Base-by-base conservation (phyloP, 768 basidiomycete species). In the Boletus barrowsii region DNA sequence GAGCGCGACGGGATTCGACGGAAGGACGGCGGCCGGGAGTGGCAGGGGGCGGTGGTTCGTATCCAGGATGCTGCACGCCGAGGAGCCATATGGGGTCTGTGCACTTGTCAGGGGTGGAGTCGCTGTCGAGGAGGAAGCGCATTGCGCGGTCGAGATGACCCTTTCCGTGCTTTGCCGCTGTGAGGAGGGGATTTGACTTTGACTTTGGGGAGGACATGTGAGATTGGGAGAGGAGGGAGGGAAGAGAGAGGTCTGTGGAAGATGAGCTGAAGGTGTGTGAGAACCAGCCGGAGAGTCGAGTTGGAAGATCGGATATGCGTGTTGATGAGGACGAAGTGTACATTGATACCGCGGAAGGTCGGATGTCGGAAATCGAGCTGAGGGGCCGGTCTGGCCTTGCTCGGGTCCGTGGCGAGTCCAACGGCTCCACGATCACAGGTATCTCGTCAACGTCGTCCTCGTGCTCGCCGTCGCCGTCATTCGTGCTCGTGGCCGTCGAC, bases 91-190 rank as follows among this genome's bases (percentile, higher is more conserved):
- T 96, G 0, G 87, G 81, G 18, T 94, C 90, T 0, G 79, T 65
- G 50, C 84, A 93, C 64, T 80, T 86, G 68, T 97, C 93, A 2
- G 90, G 91, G 4, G 80, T 82, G 17, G 93, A 83, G 70, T 98
- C 95, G 60, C 83, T 83, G 73, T 98, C 95, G 56, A 96, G 79
- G n/a, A 98, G 76, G 72, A 93, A 91, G 42, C 93, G 79, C 77
- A 93, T 83, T 3, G 88, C 90, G 68, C 88, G 89, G 74, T 90
- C 89, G 47, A 90, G 71, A 54, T 87, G 85, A 22, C 84, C 86
- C 61, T 86, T 87, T 40, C 88, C 84, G 62, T 87, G 82, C 62
- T 83, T 86, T 3, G 86, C 87, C 0, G 85, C 87, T 2, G 83
- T 79, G 46, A 90, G 75, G 13, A 90, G 74, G 1, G 84, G 78